Evolutionary conservation across 169 alveolate species (phyloP), one percentile per base, ranked within the genome.

Genomic region (Plasmodium blacklocki): DNA sequence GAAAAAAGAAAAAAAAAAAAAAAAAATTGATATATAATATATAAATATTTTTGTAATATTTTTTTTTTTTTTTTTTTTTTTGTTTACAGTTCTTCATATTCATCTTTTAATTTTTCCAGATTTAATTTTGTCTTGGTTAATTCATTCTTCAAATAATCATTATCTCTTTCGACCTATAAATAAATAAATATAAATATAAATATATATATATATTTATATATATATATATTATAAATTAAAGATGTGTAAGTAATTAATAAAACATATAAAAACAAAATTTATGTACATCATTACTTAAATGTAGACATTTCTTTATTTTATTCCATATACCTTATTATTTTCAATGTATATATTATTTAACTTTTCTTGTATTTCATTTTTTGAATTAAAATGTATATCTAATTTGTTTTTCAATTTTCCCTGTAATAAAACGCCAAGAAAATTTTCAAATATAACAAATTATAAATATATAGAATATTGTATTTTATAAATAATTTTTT

Each of bases 351-450:
- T 15, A 4, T 64, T 66, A 2, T 19, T 50, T 52, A 68, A 64
- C 29, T 64, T 66, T 50, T 63, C 78, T 4, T 76, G 78, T 32
- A 29, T 32, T 26, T 29, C 89, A 52, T 52, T 76, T 76, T 76
- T 76, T 54, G 19, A 9, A 23, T 32, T 62, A n/a, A 52, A 12
- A 3, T 56, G 52, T 19, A 6, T 64, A n/a, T 64, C 60, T 52
- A 76, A 12, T 64, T 76, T 29, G 21, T 58, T 64, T 58, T 64
- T 66, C 12, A 76, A 59, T 14, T 76, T 45, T 63, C 6, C 45
- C 89, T 76, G 32, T n/a, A 39, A 64, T 14, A 15, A 21, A 60
- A 60, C 4, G 19, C 6, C 2, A 60, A 60, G 21, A 3, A 60
- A 60, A 5, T 60, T 60, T 5, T 39, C 11, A 60, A 60, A n/a